Percentiles rank a stretch among this genome's conserved stretches.
Evolutionary conservation across 306 rosid species (phyloP).

Genomic region (Sesbania bispinosa): DNA sequence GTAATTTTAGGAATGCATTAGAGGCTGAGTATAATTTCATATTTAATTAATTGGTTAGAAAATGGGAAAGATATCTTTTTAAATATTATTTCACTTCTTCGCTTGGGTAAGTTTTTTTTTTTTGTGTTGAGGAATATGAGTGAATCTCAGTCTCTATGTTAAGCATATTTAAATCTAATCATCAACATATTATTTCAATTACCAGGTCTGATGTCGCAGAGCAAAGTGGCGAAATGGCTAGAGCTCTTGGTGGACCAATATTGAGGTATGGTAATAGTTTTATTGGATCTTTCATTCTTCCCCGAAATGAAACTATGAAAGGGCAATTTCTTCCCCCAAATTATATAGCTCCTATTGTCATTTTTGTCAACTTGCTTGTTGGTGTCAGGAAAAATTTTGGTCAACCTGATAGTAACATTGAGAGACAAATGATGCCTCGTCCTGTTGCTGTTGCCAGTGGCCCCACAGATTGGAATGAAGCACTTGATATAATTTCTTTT

Average conservation of each 20-base stretch:
- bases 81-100: too few species aligned
- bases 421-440: slow-evolving; percentile 60
- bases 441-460: slow-evolving; percentile 54
- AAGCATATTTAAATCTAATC: not conserved
- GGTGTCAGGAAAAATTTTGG: slow-evolving; percentile 59
- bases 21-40: too few species aligned
- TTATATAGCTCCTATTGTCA: not conserved
- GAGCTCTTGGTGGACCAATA: slow-evolving; percentile 72
- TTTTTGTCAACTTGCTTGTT: slow-evolving; percentile 10
- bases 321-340: not conserved
- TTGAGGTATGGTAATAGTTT: slow-evolving; percentile 40
- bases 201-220: slow-evolving; percentile 82
- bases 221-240: slow-evolving; percentile 83
- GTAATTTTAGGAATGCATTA: too few species aligned
- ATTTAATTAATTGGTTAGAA: too few species aligned
- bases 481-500: slow-evolving; percentile 83
- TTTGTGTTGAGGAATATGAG: not conserved
- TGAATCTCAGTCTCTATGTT: not conserved
- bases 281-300: not conserved
- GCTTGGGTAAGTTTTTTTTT: not conserved
- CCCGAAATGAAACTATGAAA: not conserved
- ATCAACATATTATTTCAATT: slow-evolving; percentile 11
- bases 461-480: slow-evolving; percentile 98
- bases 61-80: too few species aligned
- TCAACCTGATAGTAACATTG: slow-evolving; percentile 64